Percentiles rank a stretch among this genome's conserved stretches.
These are phyloP conservation scores for Apiospora marii DNA, from an alignment of 2,329 filamentous ascomycete genomes.

Conservation along the genomic window DNA sequence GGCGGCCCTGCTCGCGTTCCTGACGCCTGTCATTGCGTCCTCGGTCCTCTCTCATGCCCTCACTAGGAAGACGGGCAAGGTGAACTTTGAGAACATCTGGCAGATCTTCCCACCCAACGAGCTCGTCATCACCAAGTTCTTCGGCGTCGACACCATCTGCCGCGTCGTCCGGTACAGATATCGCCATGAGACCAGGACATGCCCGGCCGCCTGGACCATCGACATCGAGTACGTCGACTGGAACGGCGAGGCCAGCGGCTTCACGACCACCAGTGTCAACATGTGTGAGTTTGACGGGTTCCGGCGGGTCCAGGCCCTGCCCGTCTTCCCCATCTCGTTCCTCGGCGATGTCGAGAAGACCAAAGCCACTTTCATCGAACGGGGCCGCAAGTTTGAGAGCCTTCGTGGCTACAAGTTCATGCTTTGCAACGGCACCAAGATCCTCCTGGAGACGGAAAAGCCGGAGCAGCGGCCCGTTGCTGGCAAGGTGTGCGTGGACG, in stretches of 20 bases:
- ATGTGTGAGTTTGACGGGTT: slow-evolving; percentile 41
- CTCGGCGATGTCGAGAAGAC: slow-evolving; percentile 34
- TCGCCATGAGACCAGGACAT: neutral
- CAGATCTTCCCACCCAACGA: slow-evolving; percentile 46
- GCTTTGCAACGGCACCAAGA: slow-evolving; percentile 39
- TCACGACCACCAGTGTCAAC: slow-evolving; percentile 32
- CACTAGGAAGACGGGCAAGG: slow-evolving; percentile 41
- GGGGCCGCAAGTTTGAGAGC: slow-evolving; percentile 43
- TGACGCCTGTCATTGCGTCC: slow-evolving; percentile 40
- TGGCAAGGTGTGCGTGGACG: slow-evolving; percentile 46
- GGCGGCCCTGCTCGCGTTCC: slow-evolving; percentile 39
- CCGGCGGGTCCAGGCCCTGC: slow-evolving; percentile 38
- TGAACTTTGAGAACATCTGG: slow-evolving; percentile 43
- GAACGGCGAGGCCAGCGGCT: slow-evolving; percentile 45
- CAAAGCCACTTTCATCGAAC: slow-evolving; percentile 37
- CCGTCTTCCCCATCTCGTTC: slow-evolving; percentile 42
- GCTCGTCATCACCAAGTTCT: slow-evolving; percentile 42
- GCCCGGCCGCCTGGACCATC: slow-evolving; percentile 37
- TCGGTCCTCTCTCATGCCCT: slow-evolving; percentile 37
- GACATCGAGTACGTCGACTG: slow-evolving; percentile 46
- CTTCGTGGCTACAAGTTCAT: slow-evolving; percentile 46
- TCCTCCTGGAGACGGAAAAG: slow-evolving; percentile 37
- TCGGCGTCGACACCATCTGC: slow-evolving; percentile 46
- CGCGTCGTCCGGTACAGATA: slow-evolving; percentile 43
- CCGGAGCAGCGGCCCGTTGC: slow-evolving; percentile 38